Evolutionary conservation across 2,329 filamentous ascomycete genomes (phyloP).

Genomic region (Venturia carpophila): DNA sequence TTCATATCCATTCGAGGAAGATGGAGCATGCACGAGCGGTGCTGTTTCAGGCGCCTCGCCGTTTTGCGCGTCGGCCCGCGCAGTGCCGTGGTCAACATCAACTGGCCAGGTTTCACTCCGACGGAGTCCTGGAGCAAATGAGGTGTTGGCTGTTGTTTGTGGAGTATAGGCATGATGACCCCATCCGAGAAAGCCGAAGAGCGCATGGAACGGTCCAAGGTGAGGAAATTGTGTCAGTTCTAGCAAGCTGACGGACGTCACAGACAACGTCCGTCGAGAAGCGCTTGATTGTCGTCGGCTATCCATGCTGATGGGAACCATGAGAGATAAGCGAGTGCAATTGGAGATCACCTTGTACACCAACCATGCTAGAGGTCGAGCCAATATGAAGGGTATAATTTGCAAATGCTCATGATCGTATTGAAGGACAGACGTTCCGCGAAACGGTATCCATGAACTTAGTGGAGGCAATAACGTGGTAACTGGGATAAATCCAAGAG

Average conservation of each 20-base stretch:
- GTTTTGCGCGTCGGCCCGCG: background rate
- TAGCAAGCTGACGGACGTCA: conserved; percentile 1
- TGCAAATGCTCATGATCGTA: conserved; percentile 2
- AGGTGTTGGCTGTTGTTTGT: background rate
- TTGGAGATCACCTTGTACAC: conserved; percentile 11
- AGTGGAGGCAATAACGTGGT: background rate
- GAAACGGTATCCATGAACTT: conserved; percentile 16
- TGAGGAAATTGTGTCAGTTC: conserved; percentile 5
- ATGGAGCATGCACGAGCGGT: background rate
- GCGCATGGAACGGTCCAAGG: background rate
- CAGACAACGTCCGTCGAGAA: background rate
- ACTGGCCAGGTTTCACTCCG: conserved; percentile 16
- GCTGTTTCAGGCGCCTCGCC: background rate
- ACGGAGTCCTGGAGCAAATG: conserved; percentile 5
- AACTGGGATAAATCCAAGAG: conserved; percentile 13
- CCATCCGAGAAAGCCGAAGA: conserved; percentile 13
- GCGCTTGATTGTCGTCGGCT: conserved; percentile 3
- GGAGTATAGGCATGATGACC: background rate
- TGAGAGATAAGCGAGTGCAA: conserved; percentile 6
- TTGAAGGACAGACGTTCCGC: conserved; percentile 13
- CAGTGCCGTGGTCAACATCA: background rate
- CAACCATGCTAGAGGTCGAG: conserved; percentile 9
- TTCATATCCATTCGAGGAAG: background rate
- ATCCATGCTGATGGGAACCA: conserved; percentile 1
- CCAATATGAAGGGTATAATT: conserved; percentile 13